These are phyloP conservation scores for Moesziomyces sp. DNA, from an alignment of 1,284 basidiomycete genomes.

Conservation along the genomic window DNA sequence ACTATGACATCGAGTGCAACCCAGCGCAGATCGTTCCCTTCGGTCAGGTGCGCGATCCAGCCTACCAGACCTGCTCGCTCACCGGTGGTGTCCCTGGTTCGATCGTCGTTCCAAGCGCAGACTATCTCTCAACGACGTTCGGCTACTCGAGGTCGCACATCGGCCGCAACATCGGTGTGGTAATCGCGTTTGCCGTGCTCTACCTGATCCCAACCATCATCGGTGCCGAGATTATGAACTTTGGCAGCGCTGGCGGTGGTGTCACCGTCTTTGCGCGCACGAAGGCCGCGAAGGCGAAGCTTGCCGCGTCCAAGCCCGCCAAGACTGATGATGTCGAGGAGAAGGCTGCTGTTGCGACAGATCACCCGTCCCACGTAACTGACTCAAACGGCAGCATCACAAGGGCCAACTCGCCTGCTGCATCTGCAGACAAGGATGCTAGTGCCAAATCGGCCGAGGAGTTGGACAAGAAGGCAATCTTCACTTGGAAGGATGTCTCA, in stretches of 20 bases:
- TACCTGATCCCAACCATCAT: conserved; percentile 58
- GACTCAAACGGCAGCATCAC: conserved; percentile 39
- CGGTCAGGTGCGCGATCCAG: conserved; percentile 14
- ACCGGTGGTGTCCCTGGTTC: conserved; percentile 69
- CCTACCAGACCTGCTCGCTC: conserved; percentile 68
- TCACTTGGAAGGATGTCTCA: conserved; percentile 70
- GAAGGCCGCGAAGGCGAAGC: conserved; percentile 34
- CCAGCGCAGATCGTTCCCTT: conserved; percentile 32
- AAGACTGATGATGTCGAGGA: conserved; percentile 26
- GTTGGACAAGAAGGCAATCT: conserved; percentile 49
- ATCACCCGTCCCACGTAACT: not conserved
- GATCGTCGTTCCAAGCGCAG: conserved; percentile 69
- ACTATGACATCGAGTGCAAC: conserved; percentile 43
- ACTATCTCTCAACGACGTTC: conserved; percentile 73
- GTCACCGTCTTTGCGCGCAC: conserved; percentile 62
- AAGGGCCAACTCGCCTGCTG: conserved; percentile 35
- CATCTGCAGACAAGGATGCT: not conserved
- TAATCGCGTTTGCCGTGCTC: conserved; percentile 64
- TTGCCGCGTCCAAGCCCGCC: conserved; percentile 12
- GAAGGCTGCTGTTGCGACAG: conserved; percentile 13
- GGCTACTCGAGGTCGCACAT: conserved; percentile 72
- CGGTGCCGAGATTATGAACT: conserved; percentile 53
- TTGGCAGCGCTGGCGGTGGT: conserved; percentile 51
- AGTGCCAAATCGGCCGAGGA: conserved; percentile 50
- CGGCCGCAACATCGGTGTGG: conserved; percentile 71